Percentiles rank a stretch among this genome's conserved stretches.
These are phyloP conservation scores for Thraustochytrium sp. DNA, from an alignment of 352 stramenopile species.

Conservation along the genomic window DNA sequence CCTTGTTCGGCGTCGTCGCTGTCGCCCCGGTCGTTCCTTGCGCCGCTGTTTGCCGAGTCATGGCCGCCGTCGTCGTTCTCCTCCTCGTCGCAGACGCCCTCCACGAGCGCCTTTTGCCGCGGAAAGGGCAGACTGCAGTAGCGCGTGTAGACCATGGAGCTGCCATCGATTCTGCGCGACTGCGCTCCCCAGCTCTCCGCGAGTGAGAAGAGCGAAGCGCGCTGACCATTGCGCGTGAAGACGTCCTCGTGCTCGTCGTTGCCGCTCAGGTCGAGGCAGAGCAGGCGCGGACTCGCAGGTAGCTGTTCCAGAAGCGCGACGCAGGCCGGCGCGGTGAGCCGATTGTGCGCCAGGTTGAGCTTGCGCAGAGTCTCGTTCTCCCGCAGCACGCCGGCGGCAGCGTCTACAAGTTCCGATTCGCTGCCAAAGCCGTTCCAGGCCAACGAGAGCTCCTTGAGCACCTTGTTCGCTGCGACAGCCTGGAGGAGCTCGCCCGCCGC, in stretches of 20 bases:
- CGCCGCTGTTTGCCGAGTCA: background rate
- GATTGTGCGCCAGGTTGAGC: background rate
- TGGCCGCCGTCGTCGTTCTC: background rate
- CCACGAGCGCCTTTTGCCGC: background rate
- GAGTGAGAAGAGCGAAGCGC: background rate
- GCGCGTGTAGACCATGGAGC: conserved; percentile 3
- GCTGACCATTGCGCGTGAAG: background rate
- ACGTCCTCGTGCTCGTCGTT: conserved; percentile 17
- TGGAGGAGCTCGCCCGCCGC: background rate
- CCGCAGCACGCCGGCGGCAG: background rate
- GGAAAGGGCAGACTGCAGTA: background rate
- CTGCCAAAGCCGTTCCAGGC: conserved; percentile 9
- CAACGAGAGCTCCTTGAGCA: background rate
- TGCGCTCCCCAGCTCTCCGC: background rate
- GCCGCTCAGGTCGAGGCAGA: conserved; percentile 24
- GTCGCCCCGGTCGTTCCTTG: background rate
- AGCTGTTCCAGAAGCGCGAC: background rate
- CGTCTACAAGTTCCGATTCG: background rate
- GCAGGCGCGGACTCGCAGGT: background rate
- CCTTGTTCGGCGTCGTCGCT: background rate
- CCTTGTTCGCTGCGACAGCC: background rate
- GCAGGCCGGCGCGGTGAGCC: background rate
- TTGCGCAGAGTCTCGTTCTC: background rate
- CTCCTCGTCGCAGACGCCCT: background rate
- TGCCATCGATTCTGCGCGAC: background rate